Base-by-base conservation (phyloP, 441 rosid genomes). In the Rhodomyrtus psidioides region DNA sequence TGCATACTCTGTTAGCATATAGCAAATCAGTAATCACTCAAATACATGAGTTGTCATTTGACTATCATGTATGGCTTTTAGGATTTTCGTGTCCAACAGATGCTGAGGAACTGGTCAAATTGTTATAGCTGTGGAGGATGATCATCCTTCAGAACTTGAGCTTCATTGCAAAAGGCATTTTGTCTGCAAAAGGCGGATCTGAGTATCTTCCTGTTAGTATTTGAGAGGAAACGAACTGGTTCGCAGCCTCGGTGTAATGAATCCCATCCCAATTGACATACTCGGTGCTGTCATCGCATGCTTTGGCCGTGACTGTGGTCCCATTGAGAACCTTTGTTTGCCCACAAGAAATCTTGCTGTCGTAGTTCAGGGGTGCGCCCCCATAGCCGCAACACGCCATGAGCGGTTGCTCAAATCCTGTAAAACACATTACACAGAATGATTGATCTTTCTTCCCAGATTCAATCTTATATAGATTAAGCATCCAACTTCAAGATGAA, bases 231-330 rank as follows among this genome's bases (percentile, higher is more conserved):
- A 96, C 90, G 10, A 92, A 90, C 53, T 93, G 92, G 90, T 97
- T 97, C 49, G 99, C 97, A 46, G 99, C 98, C 89, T 97, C 98
- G 2, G 98, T 93, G 84, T 94, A 97, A 90, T 97, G 99, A 87
- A 96, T 97, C 39, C 99, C 99, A 84, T 97, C 99, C 99, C 99
- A 97, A 42, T 91, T 97, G 27, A 96, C 92, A 89, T 96, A 92
- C 85, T 97, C 98, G 5, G 95, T 92, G 86, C 94, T 93, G 56
- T 96, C 98, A 49, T 87, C 88, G 87, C 99, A 97, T n/a, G 93
- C 95, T 88, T 91, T 94, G 75, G 93, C 94, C 1, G 95, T 93
- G 82, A 94, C 87, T 65, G 93, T 26, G 26, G 89, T 90, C 19
- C 98, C 98, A 46, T 95, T 90, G 62, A 97, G 59, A 84, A 93